These are phyloP conservation scores for Sporothrix protearum DNA, from an alignment of 2,329 filamentous ascomycete genomes.

Conservation along the genomic window DNA sequence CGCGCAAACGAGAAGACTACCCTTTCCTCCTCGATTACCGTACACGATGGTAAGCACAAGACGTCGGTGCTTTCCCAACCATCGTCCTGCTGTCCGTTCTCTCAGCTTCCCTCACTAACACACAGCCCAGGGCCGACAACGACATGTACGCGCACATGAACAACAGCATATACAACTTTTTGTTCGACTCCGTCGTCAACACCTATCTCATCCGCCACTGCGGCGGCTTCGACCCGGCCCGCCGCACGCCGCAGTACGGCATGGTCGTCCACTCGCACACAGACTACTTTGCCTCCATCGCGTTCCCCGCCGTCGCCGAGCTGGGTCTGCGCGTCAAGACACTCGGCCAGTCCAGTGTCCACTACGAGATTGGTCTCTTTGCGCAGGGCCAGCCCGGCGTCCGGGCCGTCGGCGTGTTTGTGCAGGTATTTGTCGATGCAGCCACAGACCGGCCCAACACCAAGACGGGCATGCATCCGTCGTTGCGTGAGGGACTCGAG, in stretches of 20 bases:
- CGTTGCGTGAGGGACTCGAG: conserved; percentile 57
- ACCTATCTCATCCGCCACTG: conserved; percentile 79
- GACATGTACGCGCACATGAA: conserved; percentile 96
- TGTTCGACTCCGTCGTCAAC: conserved; percentile 89
- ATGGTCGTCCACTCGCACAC: conserved; percentile 82
- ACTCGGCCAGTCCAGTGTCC: conserved; percentile 80
- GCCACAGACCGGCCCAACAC: conserved; percentile 63
- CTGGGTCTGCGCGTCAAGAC: conserved; percentile 78
- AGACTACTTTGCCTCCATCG: conserved; percentile 77
- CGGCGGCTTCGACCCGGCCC: conserved; percentile 61
- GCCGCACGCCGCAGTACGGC: conserved; percentile 67
- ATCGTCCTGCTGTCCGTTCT: background rate
- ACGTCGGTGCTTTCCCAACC: no score
- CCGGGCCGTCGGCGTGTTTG: conserved; percentile 79
- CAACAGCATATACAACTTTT: conserved; percentile 79
- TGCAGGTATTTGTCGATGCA: conserved; percentile 85
- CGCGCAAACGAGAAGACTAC: conserved; percentile 68
- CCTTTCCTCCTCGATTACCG: conserved; percentile 75
- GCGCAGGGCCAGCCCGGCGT: conserved; percentile 68
- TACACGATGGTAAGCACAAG: conserved; percentile 67
- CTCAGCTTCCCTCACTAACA: background rate
- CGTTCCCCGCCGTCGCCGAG: conserved; percentile 78
- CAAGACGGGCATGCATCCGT: conserved; percentile 57
- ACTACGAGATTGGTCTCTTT: conserved; percentile 86
- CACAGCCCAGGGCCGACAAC: conserved; percentile 77